Evolutionary conservation across 2,329 filamentous ascomycete genomes (phyloP).

Genomic region (Botrytis fabae): DNA sequence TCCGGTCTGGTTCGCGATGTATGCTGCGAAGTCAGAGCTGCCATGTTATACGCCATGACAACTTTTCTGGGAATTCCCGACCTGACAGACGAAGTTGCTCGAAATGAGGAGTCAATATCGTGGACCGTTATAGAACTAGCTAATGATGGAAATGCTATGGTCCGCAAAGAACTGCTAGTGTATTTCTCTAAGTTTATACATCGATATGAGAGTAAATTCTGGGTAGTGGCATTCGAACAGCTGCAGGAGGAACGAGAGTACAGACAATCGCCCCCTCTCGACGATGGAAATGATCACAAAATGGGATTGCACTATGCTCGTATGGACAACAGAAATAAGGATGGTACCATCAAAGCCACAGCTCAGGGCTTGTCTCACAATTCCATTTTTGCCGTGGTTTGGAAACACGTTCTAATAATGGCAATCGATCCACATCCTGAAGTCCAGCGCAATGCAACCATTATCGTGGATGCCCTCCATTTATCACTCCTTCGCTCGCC

Average conservation of each 20-base stretch:
- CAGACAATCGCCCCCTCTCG: conserved; percentile 54
- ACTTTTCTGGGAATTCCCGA: conserved; percentile 94
- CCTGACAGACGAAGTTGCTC: conserved; percentile 83
- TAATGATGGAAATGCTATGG: conserved; percentile 90
- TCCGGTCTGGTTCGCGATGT: conserved; percentile 80
- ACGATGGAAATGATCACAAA: conserved; percentile 59
- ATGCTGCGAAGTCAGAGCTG: conserved; percentile 87
- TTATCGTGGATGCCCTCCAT: conserved; percentile 86
- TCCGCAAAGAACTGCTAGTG: conserved; percentile 87
- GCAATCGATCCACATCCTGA: conserved; percentile 94
- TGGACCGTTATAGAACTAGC: conserved; percentile 88
- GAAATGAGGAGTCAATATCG: conserved; percentile 87
- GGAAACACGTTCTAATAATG: conserved; percentile 89
- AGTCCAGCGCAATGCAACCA: conserved; percentile 78
- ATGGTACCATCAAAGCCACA: conserved; percentile 57
- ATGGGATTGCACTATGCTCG: conserved; percentile 64
- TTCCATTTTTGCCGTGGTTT: conserved; percentile 88
- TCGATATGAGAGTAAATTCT: conserved; percentile 87
- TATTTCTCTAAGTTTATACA: conserved; percentile 91
- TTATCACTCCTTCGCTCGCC: conserved; percentile 74
- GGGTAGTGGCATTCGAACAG: conserved; percentile 90
- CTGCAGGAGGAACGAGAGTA: conserved; percentile 79
- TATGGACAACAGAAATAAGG: conserved; percentile 54
- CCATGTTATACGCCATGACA: conserved; percentile 90
- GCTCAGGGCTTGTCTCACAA: conserved; percentile 72